phyloP scores from a whole-genome alignment of 163 green algal genomes.

The Scenedesmus sp. region DNA sequence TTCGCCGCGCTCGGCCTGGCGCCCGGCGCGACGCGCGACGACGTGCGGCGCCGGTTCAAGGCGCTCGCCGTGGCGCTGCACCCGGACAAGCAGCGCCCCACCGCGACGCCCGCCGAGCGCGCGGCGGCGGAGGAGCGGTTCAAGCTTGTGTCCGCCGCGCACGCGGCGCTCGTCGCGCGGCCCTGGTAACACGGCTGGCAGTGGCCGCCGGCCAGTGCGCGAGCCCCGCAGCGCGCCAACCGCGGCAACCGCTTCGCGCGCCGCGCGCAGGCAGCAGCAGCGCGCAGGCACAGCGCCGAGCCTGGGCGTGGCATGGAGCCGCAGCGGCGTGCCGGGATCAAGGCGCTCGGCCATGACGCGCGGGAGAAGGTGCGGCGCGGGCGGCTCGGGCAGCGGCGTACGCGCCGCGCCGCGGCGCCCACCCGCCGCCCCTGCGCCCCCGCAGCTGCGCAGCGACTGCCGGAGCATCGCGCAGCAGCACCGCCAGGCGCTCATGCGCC shows the following conservation, averaged over 20 bases:
- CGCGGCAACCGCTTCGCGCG: too few species aligned
- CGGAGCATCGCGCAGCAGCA: background rate
- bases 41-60: constrained; percentile 7
- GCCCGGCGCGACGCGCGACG: background rate
- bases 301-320: too few species aligned
- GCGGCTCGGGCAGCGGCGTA: too few species aligned
- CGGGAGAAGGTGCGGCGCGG: background rate
- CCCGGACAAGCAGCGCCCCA: constrained; percentile 20
- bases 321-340: background rate
- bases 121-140: constrained; percentile 27
- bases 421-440: background rate
- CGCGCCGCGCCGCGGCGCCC: too few species aligned
- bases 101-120: background rate
- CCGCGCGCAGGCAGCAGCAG: too few species aligned
- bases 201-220: too few species aligned
- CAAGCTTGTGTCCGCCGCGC: constrained; percentile 17
- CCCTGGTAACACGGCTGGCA: too few species aligned
- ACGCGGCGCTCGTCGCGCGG: constrained; percentile 18
- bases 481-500: background rate
- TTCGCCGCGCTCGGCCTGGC: constrained; percentile 11
- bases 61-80: constrained; percentile 7
- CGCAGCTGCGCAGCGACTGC: constrained; percentile 18
- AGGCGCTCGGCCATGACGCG: background rate
- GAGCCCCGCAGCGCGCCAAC: too few species aligned
- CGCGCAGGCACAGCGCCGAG: too few species aligned